Base-by-base conservation (phyloP, 2,329 filamentous ascomycete species). In the Sarocladiaceae sp. region DNA sequence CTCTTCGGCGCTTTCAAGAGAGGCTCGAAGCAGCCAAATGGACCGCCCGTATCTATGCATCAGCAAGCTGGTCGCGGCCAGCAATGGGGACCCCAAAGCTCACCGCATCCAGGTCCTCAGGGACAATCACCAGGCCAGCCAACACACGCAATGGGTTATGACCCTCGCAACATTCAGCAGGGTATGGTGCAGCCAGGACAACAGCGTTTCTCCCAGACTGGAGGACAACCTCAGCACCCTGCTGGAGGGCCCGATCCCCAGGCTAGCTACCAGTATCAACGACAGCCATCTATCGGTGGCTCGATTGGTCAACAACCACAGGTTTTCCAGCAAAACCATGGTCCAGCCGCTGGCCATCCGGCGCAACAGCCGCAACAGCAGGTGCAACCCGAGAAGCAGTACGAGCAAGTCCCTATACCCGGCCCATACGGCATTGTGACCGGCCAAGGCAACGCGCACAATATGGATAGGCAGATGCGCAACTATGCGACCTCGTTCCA, bases 371-470 rank as follows among this genome's bases (percentile, higher is more conserved):
- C 34, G 33, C 42, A 24, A 41, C 51, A 53, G 18, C 48, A 48
- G 15, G 47, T 48, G 26, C 27, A 33, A 26, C 40, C 21, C 20
- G 65, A 66, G 35, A 64, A 58, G 11, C 56, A 56, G 21, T 69
- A 69, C 29, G 63, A 53, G 3, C 52, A 54, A 11, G 61, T 69
- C 1, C 62, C 66, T 1, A 66, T 68, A 27, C 66, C 66, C 1
- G 51, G 48, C 20, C 56, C 58, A 11, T 69, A 69, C 34, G 46
- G 49, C 6, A 50, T 60, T 12, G 64, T 66, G 4, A 62, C 65
- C 37, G 63, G 61, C 21, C 65, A 67, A 39, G 64, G 61, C 16
- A 21, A 29, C 24, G 23, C 24, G 24, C 24, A 27, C n/a, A 19
- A 29, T 15, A 27, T 41, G 23, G 37, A 41, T 13, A 21, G 37